Percentiles rank a stretch among this genome's conserved stretches.
Evolutionary conservation across 306 rosid genomes (phyloP).

Genomic region (Medicago lupulina): DNA sequence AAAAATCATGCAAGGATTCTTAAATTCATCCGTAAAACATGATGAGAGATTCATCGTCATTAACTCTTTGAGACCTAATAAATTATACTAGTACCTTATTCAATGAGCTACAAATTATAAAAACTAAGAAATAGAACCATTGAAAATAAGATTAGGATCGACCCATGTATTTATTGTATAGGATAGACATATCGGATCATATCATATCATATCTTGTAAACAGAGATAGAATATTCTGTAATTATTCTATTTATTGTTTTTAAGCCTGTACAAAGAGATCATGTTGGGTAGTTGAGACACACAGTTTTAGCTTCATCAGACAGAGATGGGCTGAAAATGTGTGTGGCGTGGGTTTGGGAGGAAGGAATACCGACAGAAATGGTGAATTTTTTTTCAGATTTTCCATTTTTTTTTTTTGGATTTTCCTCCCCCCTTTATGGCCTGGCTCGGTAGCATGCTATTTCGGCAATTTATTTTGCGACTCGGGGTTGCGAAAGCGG

Average conservation of each 20-base stretch:
- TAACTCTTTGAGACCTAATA: background rate
- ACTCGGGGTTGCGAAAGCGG: background rate
- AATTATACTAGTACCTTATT: background rate
- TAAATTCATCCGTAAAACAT: constrained; percentile 26
- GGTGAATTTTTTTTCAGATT: background rate
- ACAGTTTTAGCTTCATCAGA: background rate
- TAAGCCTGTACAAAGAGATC: background rate
- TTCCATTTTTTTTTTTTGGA: background rate
- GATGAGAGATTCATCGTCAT: constrained; percentile 21
- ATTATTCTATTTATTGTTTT: background rate
- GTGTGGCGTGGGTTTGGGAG: background rate
- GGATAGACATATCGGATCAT: background rate
- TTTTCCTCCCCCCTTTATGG: background rate
- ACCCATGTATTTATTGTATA: background rate
- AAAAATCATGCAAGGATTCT: constrained; percentile 19
- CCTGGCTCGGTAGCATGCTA: background rate
- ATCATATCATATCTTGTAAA: background rate
- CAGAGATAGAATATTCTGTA: background rate
- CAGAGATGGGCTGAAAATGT: no score
- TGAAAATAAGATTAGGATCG: background rate
- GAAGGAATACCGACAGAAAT: background rate
- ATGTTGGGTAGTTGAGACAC: background rate
- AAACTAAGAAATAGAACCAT: constrained; percentile 14
- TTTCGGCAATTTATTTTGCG: background rate
- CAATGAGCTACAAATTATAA: constrained; percentile 22